Conservation (phyloP, 2,329 filamentous ascomycete species). For the Xylariaceae sp. region DNA sequence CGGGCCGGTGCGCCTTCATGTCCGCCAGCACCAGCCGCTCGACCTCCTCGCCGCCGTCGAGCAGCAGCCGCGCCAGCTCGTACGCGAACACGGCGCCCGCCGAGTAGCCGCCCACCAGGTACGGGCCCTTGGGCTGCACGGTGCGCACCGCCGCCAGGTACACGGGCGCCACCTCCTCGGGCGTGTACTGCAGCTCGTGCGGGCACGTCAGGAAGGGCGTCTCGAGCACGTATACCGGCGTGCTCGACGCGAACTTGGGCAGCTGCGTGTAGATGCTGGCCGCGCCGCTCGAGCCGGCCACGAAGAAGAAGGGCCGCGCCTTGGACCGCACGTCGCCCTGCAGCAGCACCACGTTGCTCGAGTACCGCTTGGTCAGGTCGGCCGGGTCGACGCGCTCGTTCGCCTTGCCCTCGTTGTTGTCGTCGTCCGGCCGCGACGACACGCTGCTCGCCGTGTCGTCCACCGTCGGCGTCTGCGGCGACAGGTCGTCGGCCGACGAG, state of each 20-base stretch:
- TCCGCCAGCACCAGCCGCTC: conserved; percentile 16
- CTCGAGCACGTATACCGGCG: conserved; percentile 21
- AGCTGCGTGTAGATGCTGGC: conserved; percentile 20
- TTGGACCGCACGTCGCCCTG: conserved; percentile 13
- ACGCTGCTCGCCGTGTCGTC: conserved; percentile 2
- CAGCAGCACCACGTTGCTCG: conserved; percentile 18
- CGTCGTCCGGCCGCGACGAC: conserved; percentile 2
- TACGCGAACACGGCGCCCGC: conserved; percentile 18
- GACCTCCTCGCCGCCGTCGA: conserved; percentile 9
- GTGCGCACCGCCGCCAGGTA: conserved; percentile 16
- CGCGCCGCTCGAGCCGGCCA: conserved; percentile 21
- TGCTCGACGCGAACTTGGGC: conserved; percentile 13
- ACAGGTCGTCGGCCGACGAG: not conserved
- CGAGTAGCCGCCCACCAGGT: conserved; percentile 19
- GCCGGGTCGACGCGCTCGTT: conserved; percentile 2
- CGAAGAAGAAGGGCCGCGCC: conserved; percentile 19
- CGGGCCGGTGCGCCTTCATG: conserved; percentile 11
- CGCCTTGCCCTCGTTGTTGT: conserved; percentile 4
- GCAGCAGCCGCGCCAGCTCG: conserved; percentile 16
- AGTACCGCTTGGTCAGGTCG: conserved; percentile 5
- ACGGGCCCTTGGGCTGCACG: conserved; percentile 15
- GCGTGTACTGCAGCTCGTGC: conserved; percentile 10
- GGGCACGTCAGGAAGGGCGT: conserved; percentile 20
- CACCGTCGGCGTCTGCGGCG: not conserved
- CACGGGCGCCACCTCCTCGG: conserved; percentile 10